Evolutionary conservation across 495 filamentous ascomycete genomes (phyloP).

Genomic region (Neurospora hispaniola): DNA sequence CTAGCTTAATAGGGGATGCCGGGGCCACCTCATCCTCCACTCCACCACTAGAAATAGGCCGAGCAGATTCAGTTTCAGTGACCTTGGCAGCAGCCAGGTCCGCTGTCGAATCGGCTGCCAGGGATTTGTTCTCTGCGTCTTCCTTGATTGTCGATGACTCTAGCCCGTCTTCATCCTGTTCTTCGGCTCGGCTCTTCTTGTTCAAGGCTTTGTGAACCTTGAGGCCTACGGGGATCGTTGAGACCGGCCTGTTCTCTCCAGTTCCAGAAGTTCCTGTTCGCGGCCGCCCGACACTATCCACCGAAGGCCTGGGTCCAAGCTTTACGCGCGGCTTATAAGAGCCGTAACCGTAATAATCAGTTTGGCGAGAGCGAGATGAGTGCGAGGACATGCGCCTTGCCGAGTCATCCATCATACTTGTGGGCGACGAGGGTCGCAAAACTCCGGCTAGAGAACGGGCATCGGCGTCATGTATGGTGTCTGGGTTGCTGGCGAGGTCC

Average conservation of each 20-base stretch:
- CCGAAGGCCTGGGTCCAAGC: conserved; percentile 69
- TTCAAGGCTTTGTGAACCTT: conserved; percentile 32
- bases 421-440: conserved; percentile 26
- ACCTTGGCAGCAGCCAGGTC: conserved; percentile 14
- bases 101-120: conserved; percentile 6
- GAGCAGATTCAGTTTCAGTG: conserved; percentile 20
- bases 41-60: conserved; percentile 26
- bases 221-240: conserved; percentile 50
- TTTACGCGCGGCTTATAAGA: conserved; percentile 65
- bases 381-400: conserved; percentile 49
- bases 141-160: conserved; percentile 18
- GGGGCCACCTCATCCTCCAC: conserved; percentile 40
- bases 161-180: conserved; percentile 19
- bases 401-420: conserved; percentile 26
- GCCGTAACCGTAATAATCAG: conserved; percentile 50
- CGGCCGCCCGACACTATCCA: conserved; percentile 55
- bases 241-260: conserved; percentile 56
- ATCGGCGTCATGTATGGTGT: conserved; percentile 31
- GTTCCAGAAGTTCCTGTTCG: conserved; percentile 39
- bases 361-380: conserved; percentile 39
- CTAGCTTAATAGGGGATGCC: conserved; percentile 37
- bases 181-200: conserved; percentile 30
- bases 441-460: conserved; percentile 31
- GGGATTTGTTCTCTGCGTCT: conserved; percentile 11
- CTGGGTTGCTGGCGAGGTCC: conserved; percentile 26